Base-by-base conservation (phyloP, 2,329 filamentous ascomycete genomes). In the Pseudocercospora musae region DNA sequence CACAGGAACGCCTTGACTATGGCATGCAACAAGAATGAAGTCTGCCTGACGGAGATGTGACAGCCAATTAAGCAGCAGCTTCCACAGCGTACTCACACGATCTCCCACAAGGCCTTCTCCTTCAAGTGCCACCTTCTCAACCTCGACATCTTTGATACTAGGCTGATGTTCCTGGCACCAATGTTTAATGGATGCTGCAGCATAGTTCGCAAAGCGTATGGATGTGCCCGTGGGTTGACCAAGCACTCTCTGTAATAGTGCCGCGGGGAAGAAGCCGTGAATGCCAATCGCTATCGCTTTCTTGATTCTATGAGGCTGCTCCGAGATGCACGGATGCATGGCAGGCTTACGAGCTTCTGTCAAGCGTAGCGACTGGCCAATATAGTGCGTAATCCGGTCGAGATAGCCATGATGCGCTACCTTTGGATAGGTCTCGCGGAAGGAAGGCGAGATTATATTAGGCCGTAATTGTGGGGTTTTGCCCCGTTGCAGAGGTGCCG, bases 171-270 rank as follows among this genome's bases (percentile, higher is more conserved):
- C 81, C 58, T 91, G 86, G 0, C 91, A 86, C 91, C 93, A 99
- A 63, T 88, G 84, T 62, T 89, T 85, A 69, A 99, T 94, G 1
- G 91, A 89, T 42, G 90, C 87, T 5, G 92, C 92, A 18, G 90
- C 90, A 72, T 94, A 89, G 66, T 90, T 94, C 9, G 93, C 92
- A 73, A 99, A 99, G 44, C 92, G 89, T 60, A 98, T 87, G 0
- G 94, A 98, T 0, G 95, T 99, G 5, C 95, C 95, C 0, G 93
- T 99, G 0, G 95, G 95, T 70, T 96, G 94, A 0, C 95, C 95
- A 15, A 98, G 88, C 69, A 99, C 90, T 20, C 89, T 90, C n/a
- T 95, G 89, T 37, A 99, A 83, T 46, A 96, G 85, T 0, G 89
- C 86, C 0, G 92, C 92, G 0, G 95, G 95, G 68, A 98, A 97